phyloP scores from a whole-genome alignment of 768 basidiomycete species.

The Galerina sulciceps region DNA sequence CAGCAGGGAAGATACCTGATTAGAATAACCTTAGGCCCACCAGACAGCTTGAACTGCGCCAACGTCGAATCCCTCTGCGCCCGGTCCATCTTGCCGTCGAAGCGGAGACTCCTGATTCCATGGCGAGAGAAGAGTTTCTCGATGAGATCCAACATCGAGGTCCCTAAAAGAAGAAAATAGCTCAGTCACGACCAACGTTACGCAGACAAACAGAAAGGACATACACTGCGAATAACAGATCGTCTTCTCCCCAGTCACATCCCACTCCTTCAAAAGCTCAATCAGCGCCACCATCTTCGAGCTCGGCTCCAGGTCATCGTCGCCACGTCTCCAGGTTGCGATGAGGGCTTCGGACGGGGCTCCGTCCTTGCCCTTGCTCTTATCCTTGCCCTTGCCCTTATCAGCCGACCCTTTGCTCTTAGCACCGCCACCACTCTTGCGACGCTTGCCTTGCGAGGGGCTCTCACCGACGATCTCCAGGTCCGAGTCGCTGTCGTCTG shows the following conservation, averaged over 20 bases:
- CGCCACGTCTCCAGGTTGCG: constrained; percentile 60
- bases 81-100: constrained; percentile 73
- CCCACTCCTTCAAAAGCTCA: constrained; percentile 61
- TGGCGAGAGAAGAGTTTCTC: constrained; percentile 63
- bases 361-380: constrained; percentile 28
- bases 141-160: constrained; percentile 70
- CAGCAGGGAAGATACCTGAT: constrained; percentile 50
- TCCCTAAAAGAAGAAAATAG: constrained; percentile 51
- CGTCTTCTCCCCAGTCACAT: constrained; percentile 65
- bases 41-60: constrained; percentile 53
- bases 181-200: not conserved
- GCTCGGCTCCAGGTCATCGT: constrained; percentile 66
- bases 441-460: constrained; percentile 21
- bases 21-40: constrained; percentile 65
- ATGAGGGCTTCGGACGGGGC: constrained; percentile 48
- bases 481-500: constrained; percentile 27
- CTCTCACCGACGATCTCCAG: constrained; percentile 22
- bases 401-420: constrained; percentile 2
- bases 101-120: constrained; percentile 61
- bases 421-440: constrained; percentile 9
- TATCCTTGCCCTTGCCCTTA: constrained; percentile 25
- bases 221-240: constrained; percentile 75
- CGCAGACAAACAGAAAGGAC: constrained; percentile 15
- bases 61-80: constrained; percentile 53
- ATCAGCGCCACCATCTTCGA: constrained; percentile 70